A percentile compares a stretch with the other conserved stretches of the same genome.
These are phyloP conservation scores for Hymenoscyphus linearis DNA, from an alignment of 2,329 filamentous ascomycete genomes.

Conservation along the genomic window DNA sequence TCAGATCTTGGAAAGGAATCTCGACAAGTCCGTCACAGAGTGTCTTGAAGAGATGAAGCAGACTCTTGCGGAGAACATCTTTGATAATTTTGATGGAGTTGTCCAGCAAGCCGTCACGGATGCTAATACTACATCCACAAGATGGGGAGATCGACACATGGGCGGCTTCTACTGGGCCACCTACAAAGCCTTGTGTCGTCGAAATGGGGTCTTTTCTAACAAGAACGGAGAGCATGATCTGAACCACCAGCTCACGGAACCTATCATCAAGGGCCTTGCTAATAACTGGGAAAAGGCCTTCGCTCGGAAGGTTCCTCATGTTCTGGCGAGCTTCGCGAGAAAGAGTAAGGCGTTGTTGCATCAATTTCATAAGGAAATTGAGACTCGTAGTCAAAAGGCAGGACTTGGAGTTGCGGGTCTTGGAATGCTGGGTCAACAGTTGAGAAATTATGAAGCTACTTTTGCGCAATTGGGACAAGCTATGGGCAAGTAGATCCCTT, in stretches of 20 bases:
- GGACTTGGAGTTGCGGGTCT: slow-evolving; percentile 38
- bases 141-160: slow-evolving; percentile 37
- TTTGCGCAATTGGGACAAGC: slow-evolving; percentile 35
- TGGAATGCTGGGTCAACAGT: slow-evolving; percentile 36
- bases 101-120: slow-evolving; percentile 36
- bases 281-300: slow-evolving; percentile 32
- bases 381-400: slow-evolving; percentile 34
- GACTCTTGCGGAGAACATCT: slow-evolving; percentile 41
- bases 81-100: slow-evolving; percentile 38
- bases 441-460: slow-evolving; percentile 37
- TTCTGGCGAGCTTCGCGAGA: slow-evolving; percentile 35
- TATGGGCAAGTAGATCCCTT: slow-evolving; percentile 19
- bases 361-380: slow-evolving; percentile 39
- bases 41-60: slow-evolving; percentile 37
- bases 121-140: slow-evolving; percentile 32
- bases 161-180: slow-evolving; percentile 48
- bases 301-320: slow-evolving; percentile 37
- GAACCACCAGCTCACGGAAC: slow-evolving; percentile 33
- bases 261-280: slow-evolving; percentile 19
- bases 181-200: slow-evolving; percentile 51
- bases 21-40: slow-evolving; percentile 37
- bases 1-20: slow-evolving; percentile 35
- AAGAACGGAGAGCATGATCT: slow-evolving; percentile 36
- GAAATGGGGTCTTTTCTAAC: slow-evolving; percentile 42
- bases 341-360: slow-evolving; percentile 32